Conservation (phyloP, 371 early-diverging fungal species). For the Blastocladiella emersonii region DNA sequence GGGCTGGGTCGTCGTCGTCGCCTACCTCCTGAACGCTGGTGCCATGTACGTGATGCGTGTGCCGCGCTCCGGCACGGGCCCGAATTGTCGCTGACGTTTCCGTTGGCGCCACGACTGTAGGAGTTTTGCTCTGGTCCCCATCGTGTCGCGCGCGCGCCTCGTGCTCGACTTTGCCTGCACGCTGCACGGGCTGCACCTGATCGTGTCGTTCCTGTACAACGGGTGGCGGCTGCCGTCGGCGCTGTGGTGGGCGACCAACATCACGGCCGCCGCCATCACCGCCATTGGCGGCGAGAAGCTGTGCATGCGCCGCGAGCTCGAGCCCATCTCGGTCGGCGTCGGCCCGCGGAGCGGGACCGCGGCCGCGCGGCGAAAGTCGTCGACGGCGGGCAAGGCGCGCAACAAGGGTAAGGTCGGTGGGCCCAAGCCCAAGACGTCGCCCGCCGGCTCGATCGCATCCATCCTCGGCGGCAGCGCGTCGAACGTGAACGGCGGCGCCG, state of each 20-base stretch:
- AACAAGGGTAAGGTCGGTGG: too few relatives aligned
- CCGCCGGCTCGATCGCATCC: too few relatives aligned
- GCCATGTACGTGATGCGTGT: conserved; percentile 34
- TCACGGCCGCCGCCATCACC: conserved; percentile 37
- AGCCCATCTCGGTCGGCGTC: conserved; percentile 50
- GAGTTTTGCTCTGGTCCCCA: conserved; percentile 25
- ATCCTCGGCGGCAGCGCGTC: too few relatives aligned
- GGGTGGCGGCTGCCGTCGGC: conserved; percentile 36
- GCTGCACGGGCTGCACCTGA: conserved; percentile 49
- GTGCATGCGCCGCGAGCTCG: conserved; percentile 67
- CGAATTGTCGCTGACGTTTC: background rate
- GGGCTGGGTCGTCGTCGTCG: conserved; percentile 55
- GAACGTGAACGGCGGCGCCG: too few relatives aligned
- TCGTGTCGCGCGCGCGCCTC: conserved; percentile 63
- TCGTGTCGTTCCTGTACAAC: conserved; percentile 42
- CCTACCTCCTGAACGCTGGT: conserved; percentile 46
- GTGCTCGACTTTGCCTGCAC: conserved; percentile 71
- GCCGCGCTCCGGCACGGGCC: too few relatives aligned
- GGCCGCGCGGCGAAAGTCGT: conserved; percentile 1
- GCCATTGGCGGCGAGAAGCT: conserved; percentile 67
- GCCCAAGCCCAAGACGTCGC: too few relatives aligned
- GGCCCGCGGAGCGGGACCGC: conserved; percentile 8
- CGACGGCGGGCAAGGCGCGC: too few relatives aligned
- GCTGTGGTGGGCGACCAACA: conserved; percentile 44
- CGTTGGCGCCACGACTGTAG: conserved; percentile 1